Evolutionary conservation across 2,329 filamentous ascomycete species (phyloP).

Genomic region (Cladosporium oxysporum): DNA sequence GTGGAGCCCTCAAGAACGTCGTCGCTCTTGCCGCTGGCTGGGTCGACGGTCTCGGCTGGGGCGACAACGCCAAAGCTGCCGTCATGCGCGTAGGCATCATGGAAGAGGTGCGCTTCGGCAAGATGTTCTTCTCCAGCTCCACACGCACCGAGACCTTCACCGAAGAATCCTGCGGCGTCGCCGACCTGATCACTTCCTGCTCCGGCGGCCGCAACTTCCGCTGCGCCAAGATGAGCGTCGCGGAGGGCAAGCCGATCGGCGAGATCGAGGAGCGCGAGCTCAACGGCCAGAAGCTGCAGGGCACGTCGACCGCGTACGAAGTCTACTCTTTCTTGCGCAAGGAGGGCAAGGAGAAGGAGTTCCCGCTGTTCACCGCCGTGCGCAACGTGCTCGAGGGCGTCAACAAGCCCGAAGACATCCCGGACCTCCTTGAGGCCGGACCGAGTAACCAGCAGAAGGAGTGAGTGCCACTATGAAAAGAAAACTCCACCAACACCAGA

Average conservation of each 20-base stretch:
- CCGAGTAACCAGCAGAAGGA: constrained; percentile 18
- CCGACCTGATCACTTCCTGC: constrained; percentile 93
- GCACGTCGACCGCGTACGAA: constrained; percentile 86
- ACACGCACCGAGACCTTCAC: constrained; percentile 86
- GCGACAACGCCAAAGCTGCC: constrained; percentile 97
- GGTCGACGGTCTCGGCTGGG: constrained; percentile 93
- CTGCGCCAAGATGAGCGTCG: constrained; percentile 84
- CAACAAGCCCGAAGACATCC: constrained; percentile 78
- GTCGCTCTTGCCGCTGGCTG: constrained; percentile 93
- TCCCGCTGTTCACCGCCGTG: constrained; percentile 90
- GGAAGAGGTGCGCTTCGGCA: constrained; percentile 95
- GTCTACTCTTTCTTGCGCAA: constrained; percentile 86
- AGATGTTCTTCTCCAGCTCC: constrained; percentile 84
- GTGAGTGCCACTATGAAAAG: constrained; percentile 14
- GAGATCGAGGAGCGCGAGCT: constrained; percentile 88
- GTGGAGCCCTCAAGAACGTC: constrained; percentile 95
- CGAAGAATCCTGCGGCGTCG: constrained; percentile 93
- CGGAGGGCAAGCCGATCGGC: constrained; percentile 75
- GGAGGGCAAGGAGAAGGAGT: constrained; percentile 75
- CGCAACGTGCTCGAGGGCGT: constrained; percentile 76
- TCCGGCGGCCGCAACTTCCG: constrained; percentile 90
- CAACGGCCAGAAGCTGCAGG: constrained; percentile 96
- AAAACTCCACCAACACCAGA: not conserved
- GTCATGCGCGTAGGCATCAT: constrained; percentile 94
- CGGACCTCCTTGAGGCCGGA: constrained; percentile 55